A percentile compares a stretch with the other conserved stretches of the same genome.
Conservation (phyloP, 192 early-diverging fungal species). For the Coemansia sp. region DNA sequence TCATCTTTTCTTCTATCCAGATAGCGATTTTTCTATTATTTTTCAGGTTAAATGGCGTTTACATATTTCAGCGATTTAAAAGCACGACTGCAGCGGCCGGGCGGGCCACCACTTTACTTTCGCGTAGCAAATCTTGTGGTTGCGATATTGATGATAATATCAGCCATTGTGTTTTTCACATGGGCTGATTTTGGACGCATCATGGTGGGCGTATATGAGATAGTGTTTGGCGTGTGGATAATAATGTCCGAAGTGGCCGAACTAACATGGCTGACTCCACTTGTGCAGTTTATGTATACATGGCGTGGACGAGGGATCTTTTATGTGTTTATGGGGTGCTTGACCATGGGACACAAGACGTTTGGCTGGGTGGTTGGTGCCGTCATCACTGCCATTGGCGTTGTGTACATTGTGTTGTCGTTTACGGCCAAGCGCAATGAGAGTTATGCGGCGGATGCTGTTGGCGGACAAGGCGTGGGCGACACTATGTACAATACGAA, state of each 20-base stretch:
- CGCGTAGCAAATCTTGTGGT: slow-evolving; percentile 41
- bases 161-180: slow-evolving; percentile 42
- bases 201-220: slow-evolving; percentile 48
- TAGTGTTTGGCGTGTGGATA: slow-evolving; percentile 47
- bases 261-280: slow-evolving; percentile 36
- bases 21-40: slow-evolving; percentile 5
- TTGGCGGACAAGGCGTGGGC: neutral
- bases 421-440: slow-evolving; percentile 41
- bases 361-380: slow-evolving; percentile 43
- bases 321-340: slow-evolving; percentile 50
- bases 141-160: slow-evolving; percentile 40
- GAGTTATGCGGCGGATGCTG: slow-evolving; percentile 22
- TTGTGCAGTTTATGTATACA: slow-evolving; percentile 52
- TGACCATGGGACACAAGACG: slow-evolving; percentile 39
- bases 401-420: slow-evolving; percentile 36
- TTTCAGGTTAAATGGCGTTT: slow-evolving; percentile 22
- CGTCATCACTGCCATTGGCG: slow-evolving; percentile 40
- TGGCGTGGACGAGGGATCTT: slow-evolving; percentile 50
- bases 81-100: slow-evolving; percentile 39
- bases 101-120: slow-evolving; percentile 50
- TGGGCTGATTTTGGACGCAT: slow-evolving; percentile 47
- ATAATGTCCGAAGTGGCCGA: slow-evolving; percentile 45
- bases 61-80: slow-evolving; percentile 34
- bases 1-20: neutral
- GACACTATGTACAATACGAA: slow-evolving; percentile 23